Evolutionary conservation across 805 yeast species (phyloP).

Genomic region (Cyberlindnera americana): DNA sequence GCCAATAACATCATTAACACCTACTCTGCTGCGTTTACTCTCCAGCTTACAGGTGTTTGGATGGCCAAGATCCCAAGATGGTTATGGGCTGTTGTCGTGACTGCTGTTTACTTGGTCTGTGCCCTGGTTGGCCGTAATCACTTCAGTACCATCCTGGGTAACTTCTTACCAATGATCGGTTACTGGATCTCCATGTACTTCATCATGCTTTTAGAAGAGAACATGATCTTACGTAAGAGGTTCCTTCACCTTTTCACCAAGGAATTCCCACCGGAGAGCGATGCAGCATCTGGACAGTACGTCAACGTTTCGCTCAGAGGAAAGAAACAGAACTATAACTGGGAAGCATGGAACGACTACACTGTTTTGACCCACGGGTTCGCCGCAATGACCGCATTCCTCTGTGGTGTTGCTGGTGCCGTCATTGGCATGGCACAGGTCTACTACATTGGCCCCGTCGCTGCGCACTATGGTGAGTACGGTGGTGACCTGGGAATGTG

Average conservation of each 20-base stretch:
- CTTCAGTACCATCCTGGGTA: slow-evolving; percentile 68
- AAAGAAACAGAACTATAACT: slow-evolving; percentile 54
- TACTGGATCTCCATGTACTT: slow-evolving; percentile 87
- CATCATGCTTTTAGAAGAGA: slow-evolving; percentile 68
- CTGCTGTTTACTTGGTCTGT: slow-evolving; percentile 61
- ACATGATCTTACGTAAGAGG: slow-evolving; percentile 57
- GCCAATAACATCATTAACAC: slow-evolving; percentile 81
- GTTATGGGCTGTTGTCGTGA: slow-evolving; percentile 63
- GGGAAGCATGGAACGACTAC: slow-evolving; percentile 69
- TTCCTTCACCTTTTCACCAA: slow-evolving; percentile 39
- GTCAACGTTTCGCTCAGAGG: slow-evolving; percentile 19
- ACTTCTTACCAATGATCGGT: slow-evolving; percentile 87
- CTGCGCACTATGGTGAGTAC: slow-evolving; percentile 54
- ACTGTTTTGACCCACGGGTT: slow-evolving; percentile 59
- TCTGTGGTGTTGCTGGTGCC: slow-evolving; percentile 75
- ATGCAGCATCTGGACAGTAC: neutral
- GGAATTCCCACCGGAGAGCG: slow-evolving; percentile 35
- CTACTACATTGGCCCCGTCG: slow-evolving; percentile 77
- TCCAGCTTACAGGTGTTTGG: slow-evolving; percentile 56
- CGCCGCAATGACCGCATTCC: slow-evolving; percentile 66
- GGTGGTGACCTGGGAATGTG: slow-evolving; percentile 87
- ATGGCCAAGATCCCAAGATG: slow-evolving; percentile 72
- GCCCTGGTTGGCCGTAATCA: slow-evolving; percentile 74
- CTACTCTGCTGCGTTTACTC: slow-evolving; percentile 77
- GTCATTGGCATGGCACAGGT: slow-evolving; percentile 87